Base-by-base conservation (phyloP, 208 protist species). In the Sergeia podlipaevii region DNA sequence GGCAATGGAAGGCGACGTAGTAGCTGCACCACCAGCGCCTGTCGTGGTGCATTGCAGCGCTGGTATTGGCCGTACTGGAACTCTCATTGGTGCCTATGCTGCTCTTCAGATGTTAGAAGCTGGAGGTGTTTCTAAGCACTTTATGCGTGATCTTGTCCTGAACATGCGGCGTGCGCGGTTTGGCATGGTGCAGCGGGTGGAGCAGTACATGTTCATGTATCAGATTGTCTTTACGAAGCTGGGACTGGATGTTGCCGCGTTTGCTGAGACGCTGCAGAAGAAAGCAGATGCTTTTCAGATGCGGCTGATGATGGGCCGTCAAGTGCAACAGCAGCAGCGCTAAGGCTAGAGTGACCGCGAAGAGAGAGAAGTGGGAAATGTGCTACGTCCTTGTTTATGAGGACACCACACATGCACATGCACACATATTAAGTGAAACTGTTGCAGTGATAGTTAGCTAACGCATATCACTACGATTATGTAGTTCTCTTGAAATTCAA, bases 1-100 rank as follows among this genome's bases (percentile, higher is more conserved):
- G 4, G 5, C 10, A 11, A 18, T 39, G 5, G 38, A 48, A 4
- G 21, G 7, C 18, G 20, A 36, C 2, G 4, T 18, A 0, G 41
- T 17, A 29, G 21, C 13, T n/a, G 17, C 17, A 3, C 18, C 38
- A 21, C 15, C 34, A 23, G 33, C 62, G 0, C 80, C 76, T 5
- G 59, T 91, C 23, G n/a, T 91, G 23, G 80, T 91, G 56, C 87
- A 94, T 63, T 94, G 87, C 57, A 94, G 87, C 58, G 87, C 87
- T 5, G 87, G 87, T 27, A 82, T 94, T 46, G 87, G 87, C 7
- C 80, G 87, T 32, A 90, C 87, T 8, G 87, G 82, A 30, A 91
- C 87, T 23, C 63, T 94, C 33, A 91, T 94, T 39, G 87, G 72
- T 8, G 72, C 72, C 36, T 94, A 94, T 59, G 71, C 66, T 0